A percentile compares a stretch with the other conserved stretches of the same genome.
These are phyloP conservation scores for Podospora comata DNA, from an alignment of 495 filamentous ascomycete species.

Conservation along the genomic window DNA sequence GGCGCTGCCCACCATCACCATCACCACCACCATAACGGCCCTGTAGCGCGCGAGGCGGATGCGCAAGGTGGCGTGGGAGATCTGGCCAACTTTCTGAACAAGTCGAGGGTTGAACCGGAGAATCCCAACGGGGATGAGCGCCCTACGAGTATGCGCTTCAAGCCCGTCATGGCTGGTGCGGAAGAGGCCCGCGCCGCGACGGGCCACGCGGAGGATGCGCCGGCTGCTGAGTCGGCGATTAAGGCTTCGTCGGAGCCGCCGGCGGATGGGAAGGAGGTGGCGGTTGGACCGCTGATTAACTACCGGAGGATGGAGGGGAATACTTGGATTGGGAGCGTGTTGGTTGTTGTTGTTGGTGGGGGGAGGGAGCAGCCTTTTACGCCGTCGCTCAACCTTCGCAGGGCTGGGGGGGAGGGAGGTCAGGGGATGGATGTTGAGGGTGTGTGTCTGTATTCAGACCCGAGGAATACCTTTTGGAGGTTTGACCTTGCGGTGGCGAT, in stretches of 20 bases:
- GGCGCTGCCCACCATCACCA: slow-evolving; percentile 23
- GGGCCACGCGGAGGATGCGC: slow-evolving; percentile 1
- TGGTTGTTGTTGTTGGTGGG: slow-evolving; percentile 71
- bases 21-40: slow-evolving; percentile 27
- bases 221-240: background rate
- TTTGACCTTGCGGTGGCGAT: slow-evolving; percentile 64
- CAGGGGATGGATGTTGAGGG: slow-evolving; percentile 33
- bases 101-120: slow-evolving; percentile 40
- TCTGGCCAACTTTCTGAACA: slow-evolving; percentile 51
- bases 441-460: slow-evolving; percentile 75
- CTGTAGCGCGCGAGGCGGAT: slow-evolving; percentile 41
- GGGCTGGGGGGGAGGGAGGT: slow-evolving; percentile 23
- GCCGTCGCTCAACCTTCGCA: slow-evolving; percentile 35
- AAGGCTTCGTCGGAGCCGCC: slow-evolving; percentile 5
- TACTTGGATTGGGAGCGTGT: slow-evolving; percentile 78
- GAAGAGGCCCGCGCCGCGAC: slow-evolving; percentile 28
- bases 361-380: slow-evolving; percentile 39
- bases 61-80: slow-evolving; percentile 40
- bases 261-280: slow-evolving; percentile 55
- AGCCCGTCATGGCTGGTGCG: slow-evolving; percentile 42
- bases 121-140: background rate
- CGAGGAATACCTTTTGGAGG: slow-evolving; percentile 74
- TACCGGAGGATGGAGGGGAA: slow-evolving; percentile 74
- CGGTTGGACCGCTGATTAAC: slow-evolving; percentile 80
- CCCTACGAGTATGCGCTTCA: slow-evolving; percentile 33